These are phyloP conservation scores for Trypanosoma melophagium DNA, from an alignment of 208 protist species.

Conservation along the genomic window DNA sequence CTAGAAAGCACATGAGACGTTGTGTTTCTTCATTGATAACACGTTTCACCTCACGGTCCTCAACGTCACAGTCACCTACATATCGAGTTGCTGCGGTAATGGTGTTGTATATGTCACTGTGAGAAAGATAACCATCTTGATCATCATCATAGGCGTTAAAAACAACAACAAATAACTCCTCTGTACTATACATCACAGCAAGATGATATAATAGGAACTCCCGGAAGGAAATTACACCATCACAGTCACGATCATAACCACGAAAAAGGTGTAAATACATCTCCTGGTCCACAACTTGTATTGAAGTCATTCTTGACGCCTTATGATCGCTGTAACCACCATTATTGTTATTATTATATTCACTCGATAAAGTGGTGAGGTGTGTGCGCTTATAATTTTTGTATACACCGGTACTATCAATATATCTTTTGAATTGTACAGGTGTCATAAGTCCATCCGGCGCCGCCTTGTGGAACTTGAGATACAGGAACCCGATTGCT, in stretches of 20 bases:
- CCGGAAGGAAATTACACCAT: slow-evolving; percentile 88
- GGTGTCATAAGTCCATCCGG: slow-evolving; percentile 77
- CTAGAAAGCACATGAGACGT: slow-evolving; percentile 80
- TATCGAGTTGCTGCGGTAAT: slow-evolving; percentile 89
- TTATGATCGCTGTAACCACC: slow-evolving; percentile 12
- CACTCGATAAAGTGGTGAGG: not conserved
- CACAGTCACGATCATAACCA: slow-evolving; percentile 82
- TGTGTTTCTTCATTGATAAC: slow-evolving; percentile 82
- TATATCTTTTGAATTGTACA: slow-evolving; percentile 78
- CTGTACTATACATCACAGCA: slow-evolving; percentile 84
- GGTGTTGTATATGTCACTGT: slow-evolving; percentile 80
- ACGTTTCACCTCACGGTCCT: slow-evolving; percentile 69
- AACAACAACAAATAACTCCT: slow-evolving; percentile 87
- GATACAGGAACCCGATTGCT: slow-evolving; percentile 77
- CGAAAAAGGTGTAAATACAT: slow-evolving; percentile 86
- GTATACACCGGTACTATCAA: slow-evolving; percentile 77
- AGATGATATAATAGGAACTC: slow-evolving; percentile 90
- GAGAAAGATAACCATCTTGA: slow-evolving; percentile 84
- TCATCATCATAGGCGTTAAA: slow-evolving; percentile 94
- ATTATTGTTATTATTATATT: slow-evolving; percentile 16
- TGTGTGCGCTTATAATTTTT: slow-evolving; percentile 56
- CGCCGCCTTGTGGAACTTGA: slow-evolving; percentile 75
- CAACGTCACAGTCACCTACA: slow-evolving; percentile 84
- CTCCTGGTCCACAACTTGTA: slow-evolving; percentile 36
- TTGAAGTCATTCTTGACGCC: slow-evolving; percentile 9